phyloP scores from a whole-genome alignment of 805 yeast genomes.

The Zygosaccharomyces pseudorouxii region DNA sequence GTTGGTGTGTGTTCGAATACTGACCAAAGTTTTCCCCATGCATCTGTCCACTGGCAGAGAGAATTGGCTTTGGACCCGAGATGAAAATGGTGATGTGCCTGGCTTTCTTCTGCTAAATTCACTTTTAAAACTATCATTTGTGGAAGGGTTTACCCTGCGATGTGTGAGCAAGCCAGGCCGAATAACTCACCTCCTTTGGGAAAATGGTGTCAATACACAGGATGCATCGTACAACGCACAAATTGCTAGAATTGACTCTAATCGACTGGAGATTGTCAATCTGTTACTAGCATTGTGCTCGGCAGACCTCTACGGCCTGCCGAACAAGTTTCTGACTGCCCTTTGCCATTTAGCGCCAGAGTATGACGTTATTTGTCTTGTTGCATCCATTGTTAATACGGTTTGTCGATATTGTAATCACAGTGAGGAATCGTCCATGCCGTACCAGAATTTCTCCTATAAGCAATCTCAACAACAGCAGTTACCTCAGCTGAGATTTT shows the following conservation, averaged over 20 bases:
- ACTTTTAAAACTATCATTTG: constrained; percentile 26
- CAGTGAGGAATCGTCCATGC: constrained; percentile 30
- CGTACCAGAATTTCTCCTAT: constrained; percentile 14
- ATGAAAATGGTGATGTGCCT: constrained; percentile 9
- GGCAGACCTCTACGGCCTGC: constrained; percentile 46
- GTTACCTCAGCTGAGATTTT: constrained; percentile 34
- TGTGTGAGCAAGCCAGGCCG: constrained; percentile 24
- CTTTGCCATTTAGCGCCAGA: constrained; percentile 48
- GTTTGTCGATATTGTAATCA: constrained; percentile 48
- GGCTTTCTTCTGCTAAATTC: constrained; percentile 22
- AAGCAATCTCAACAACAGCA: constrained; percentile 21
- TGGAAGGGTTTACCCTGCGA: constrained; percentile 30
- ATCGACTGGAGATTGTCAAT: constrained; percentile 63
- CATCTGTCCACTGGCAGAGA: constrained; percentile 48
- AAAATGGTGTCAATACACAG: constrained; percentile 62
- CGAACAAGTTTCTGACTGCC: constrained; percentile 56
- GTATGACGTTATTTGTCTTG: constrained; percentile 44
- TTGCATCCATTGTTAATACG: constrained; percentile 68
- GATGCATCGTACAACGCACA: constrained; percentile 34
- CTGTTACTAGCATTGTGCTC: constrained; percentile 60
- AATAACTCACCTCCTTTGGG: constrained; percentile 55
- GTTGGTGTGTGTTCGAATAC: constrained; percentile 57
- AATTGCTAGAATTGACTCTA: constrained; percentile 47
- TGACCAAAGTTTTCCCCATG: constrained; percentile 63
- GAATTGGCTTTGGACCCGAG: constrained; percentile 20